Conservation (phyloP, 768 basidiomycete genomes). For the Rhizopogon roseolus region DNA sequence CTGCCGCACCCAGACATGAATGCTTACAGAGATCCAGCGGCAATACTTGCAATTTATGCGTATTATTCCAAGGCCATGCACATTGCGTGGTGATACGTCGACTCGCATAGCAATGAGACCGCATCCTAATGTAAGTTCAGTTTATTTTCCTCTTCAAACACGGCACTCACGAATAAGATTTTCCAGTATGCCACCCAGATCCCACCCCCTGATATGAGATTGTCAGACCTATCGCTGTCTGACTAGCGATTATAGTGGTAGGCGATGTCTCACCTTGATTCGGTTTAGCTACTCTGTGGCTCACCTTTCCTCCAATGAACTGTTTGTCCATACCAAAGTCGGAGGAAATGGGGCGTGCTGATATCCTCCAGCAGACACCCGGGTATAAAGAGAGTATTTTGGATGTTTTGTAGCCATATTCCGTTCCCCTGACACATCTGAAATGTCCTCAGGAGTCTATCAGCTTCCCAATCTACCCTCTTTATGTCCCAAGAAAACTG, state of each 20-base stretch:
- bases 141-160: too few relatives aligned
- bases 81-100: too few relatives aligned
- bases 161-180: too few relatives aligned
- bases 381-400: background rate
- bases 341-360: background rate
- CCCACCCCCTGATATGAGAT: background rate
- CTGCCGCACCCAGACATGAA: too few relatives aligned
- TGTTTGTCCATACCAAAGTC: background rate
- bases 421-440: background rate
- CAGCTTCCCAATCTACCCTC: constrained; percentile 20
- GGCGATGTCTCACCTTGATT: background rate
- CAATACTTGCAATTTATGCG: too few relatives aligned
- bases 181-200: too few relatives aligned
- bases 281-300: background rate
- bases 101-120: too few relatives aligned
- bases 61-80: too few relatives aligned
- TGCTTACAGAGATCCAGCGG: too few relatives aligned
- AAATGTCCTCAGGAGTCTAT: constrained; percentile 16
- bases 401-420: background rate
- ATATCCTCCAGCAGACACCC: background rate
- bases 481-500: constrained; percentile 21
- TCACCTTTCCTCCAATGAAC: background rate
- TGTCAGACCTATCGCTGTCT: background rate
- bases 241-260: background rate
- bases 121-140: too few relatives aligned